A percentile compares a stretch with the other conserved stretches of the same genome.
Conservation (phyloP, 2,329 filamentous ascomycete genomes). For the Cercospora zeae-maydis region DNA sequence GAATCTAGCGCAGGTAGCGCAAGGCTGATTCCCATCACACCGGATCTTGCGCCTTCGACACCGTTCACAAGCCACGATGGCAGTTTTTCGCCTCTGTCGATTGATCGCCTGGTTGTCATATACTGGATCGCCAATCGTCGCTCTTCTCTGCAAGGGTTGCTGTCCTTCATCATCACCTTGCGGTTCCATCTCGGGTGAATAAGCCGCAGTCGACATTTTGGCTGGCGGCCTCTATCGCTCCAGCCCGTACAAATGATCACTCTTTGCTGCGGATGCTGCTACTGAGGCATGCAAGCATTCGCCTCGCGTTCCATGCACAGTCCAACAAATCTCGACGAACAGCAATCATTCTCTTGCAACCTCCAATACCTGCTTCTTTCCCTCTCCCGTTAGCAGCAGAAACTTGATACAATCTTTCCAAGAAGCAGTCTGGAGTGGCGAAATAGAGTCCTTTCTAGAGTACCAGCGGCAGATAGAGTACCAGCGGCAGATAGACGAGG, state of each 20-base stretch:
- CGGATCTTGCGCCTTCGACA: constrained; percentile 19
- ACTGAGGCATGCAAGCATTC: constrained; percentile 12
- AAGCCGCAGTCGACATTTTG: constrained; percentile 8
- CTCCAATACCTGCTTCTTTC: not conserved
- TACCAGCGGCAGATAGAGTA: no score
- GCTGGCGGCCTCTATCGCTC: constrained; percentile 1
- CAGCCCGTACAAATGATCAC: constrained; percentile 4
- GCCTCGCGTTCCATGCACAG: not conserved
- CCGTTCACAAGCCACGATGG: constrained; percentile 16
- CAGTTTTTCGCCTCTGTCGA: constrained; percentile 14
- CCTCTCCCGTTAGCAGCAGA: not conserved
- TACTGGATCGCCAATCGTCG: constrained; percentile 20
- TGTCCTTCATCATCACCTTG: constrained; percentile 5
- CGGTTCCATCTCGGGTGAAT: constrained; percentile 7
- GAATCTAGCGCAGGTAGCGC: constrained; percentile 19
- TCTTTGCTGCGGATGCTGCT: not conserved
- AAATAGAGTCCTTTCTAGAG: not conserved
- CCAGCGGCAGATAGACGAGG: not conserved
- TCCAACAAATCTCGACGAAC: not conserved
- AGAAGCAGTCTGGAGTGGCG: not conserved
- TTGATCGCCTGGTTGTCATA: constrained; percentile 16
- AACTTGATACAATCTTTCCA: not conserved
- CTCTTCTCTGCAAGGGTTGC: constrained; percentile 15
- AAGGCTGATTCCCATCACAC: constrained; percentile 19
- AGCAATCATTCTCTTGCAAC: not conserved